Evolutionary conservation across 805 yeast species (phyloP).

Genomic region (Candida tammaniensis): DNA sequence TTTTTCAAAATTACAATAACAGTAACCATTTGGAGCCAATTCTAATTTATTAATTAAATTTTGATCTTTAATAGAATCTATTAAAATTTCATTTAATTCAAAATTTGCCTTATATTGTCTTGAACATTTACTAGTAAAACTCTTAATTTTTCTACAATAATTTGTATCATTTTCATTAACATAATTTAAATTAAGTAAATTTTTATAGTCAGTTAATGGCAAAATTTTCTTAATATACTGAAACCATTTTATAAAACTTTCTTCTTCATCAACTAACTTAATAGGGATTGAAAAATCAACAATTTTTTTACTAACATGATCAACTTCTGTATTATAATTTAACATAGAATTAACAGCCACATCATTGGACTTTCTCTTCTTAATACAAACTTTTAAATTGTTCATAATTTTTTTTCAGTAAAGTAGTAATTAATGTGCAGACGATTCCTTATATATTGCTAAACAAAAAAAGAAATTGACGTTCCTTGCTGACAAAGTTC

Average conservation of each 20-base stretch:
- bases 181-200: constrained; percentile 8
- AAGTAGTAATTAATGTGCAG: too few relatives aligned
- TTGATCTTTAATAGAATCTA: constrained; percentile 9
- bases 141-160: constrained; percentile 7
- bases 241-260: constrained; percentile 12
- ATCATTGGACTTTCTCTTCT: neutral
- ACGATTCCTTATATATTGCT: too few relatives aligned
- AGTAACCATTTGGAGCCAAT: neutral
- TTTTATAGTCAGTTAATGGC: constrained; percentile 9
- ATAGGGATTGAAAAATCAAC: constrained; percentile 13
- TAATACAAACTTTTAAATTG: neutral
- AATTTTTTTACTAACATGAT: constrained; percentile 1
- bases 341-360: neutral
- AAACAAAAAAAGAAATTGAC: too few relatives aligned
- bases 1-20: constrained; percentile 17
- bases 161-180: constrained; percentile 9
- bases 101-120: neutral
- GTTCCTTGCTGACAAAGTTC: too few relatives aligned
- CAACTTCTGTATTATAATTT: neutral
- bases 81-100: constrained; percentile 8
- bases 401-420: too few relatives aligned
- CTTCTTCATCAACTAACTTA: constrained; percentile 7
- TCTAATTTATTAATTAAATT: constrained; percentile 1
- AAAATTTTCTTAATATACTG: constrained; percentile 5
- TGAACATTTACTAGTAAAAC: constrained; percentile 5